These are phyloP conservation scores for Tetrahymena elliotti DNA, from an alignment of 73 alveolate species.

Conservation along the genomic window DNA sequence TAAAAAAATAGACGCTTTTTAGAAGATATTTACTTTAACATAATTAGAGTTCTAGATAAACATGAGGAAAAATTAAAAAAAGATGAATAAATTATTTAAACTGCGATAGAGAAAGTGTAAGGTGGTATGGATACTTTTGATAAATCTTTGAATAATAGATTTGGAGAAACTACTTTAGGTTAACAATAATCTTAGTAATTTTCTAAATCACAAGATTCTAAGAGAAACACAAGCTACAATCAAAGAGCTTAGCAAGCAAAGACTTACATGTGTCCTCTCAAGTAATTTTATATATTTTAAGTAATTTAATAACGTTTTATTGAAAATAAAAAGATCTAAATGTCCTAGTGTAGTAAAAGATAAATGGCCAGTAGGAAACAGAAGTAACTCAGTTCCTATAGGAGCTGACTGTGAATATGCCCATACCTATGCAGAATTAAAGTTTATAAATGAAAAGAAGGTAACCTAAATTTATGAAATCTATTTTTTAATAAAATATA, in stretches of 20 bases:
- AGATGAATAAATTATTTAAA: not conserved
- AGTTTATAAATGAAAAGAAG: not conserved
- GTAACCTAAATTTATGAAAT: not conserved
- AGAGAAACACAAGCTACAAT: not conserved
- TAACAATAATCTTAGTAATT: not conserved
- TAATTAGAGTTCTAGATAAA: not conserved
- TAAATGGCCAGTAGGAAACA: not conserved
- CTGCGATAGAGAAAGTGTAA: not conserved
- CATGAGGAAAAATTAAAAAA: not conserved
- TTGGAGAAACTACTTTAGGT: not conserved
- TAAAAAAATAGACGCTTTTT: not conserved
- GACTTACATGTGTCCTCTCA: not conserved
- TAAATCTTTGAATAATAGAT: not conserved
- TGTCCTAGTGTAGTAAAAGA: not conserved
- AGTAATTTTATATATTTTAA: not conserved
- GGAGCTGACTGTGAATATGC: not conserved
- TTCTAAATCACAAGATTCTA: not conserved
- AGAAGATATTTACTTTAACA: not conserved
- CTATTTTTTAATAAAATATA: not conserved
- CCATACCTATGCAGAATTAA: not conserved
- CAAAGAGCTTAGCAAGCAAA: not conserved
- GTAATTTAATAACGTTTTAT: not conserved
- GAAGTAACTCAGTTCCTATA: not conserved
- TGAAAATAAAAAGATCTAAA: not conserved
- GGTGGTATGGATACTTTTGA: not conserved